Conservation (phyloP, 768 basidiomycete genomes). For the Auricularia auricula-judae region DNA sequence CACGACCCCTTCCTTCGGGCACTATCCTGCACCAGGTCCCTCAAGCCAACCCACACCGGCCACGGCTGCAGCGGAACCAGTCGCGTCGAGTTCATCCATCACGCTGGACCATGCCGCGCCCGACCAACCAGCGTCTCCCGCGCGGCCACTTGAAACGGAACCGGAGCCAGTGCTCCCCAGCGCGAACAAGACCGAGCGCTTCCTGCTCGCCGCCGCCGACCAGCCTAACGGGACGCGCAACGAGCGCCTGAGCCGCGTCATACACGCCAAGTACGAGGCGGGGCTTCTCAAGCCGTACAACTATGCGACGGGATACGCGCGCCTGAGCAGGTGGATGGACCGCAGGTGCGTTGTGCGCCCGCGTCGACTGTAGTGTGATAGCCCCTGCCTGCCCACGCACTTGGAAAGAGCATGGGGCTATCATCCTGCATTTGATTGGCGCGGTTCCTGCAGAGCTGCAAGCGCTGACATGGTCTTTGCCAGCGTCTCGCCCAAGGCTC, state of each 20-base stretch:
- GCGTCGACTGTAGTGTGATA: slow-evolving; percentile 8
- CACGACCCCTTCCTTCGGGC: slow-evolving; percentile 30
- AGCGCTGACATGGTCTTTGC: not conserved
- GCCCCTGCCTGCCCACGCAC: not conserved
- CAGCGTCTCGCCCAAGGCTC: slow-evolving; percentile 83
- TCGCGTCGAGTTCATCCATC: not conserved
- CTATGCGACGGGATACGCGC: slow-evolving; percentile 90
- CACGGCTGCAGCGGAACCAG: not conserved
- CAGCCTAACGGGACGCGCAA: slow-evolving; percentile 86
- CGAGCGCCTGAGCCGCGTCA: slow-evolving; percentile 82
- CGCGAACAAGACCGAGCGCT: slow-evolving; percentile 75
- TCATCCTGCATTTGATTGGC: too few species aligned
- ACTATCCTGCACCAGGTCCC: not conserved
- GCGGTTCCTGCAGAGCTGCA: too few species aligned
- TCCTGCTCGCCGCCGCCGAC: slow-evolving; percentile 88
- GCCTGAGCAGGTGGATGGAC: slow-evolving; percentile 92
- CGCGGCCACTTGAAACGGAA: slow-evolving; percentile 21
- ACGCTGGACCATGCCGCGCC: slow-evolving; percentile 1
- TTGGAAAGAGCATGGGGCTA: too few species aligned
- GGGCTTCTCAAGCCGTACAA: slow-evolving; percentile 92
- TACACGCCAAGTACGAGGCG: slow-evolving; percentile 93
- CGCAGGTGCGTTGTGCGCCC: slow-evolving; percentile 48
- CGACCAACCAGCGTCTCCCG: not conserved
- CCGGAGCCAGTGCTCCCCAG: slow-evolving; percentile 47
- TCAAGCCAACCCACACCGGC: slow-evolving; percentile 7